Percentiles rank a stretch among this genome's conserved stretches.
Conservation (phyloP, 352 stramenopile species). For the Globisporangium takayamanum region DNA sequence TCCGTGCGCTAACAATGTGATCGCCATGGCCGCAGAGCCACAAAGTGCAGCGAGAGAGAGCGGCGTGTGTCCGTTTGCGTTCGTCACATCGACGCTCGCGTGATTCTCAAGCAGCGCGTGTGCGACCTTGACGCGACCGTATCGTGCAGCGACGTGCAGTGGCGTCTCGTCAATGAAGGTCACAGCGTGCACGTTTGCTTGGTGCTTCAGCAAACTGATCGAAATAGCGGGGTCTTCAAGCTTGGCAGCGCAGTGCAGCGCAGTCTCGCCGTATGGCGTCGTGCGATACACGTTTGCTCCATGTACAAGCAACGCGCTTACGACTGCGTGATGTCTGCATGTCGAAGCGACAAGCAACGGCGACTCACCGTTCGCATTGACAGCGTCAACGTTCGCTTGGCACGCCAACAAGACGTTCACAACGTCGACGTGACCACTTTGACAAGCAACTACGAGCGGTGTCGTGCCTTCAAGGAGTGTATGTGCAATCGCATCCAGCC, state of each 20-base stretch:
- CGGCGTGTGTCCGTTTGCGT: background rate
- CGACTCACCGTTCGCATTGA: too few species aligned
- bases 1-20: background rate
- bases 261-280: too few species aligned
- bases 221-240: background rate
- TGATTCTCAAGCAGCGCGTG: too few species aligned
- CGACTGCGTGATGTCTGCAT: too few species aligned
- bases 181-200: background rate
- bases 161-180: background rate
- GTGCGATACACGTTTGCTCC: background rate
- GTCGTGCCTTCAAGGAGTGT: too few species aligned
- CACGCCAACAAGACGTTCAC: too few species aligned
- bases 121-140: background rate
- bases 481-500: too few species aligned
- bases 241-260: too few species aligned
- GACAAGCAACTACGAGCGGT: too few species aligned
- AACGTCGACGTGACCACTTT: too few species aligned
- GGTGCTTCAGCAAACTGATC: background rate
- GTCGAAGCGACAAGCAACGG: too few species aligned
- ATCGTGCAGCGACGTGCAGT: background rate
- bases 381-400: too few species aligned
- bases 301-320: background rate
- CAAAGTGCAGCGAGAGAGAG: background rate
- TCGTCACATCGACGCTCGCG: background rate
- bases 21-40: background rate